Conservation (phyloP, 139 green algal genomes). For the Chlorella vulgaris region DNA sequence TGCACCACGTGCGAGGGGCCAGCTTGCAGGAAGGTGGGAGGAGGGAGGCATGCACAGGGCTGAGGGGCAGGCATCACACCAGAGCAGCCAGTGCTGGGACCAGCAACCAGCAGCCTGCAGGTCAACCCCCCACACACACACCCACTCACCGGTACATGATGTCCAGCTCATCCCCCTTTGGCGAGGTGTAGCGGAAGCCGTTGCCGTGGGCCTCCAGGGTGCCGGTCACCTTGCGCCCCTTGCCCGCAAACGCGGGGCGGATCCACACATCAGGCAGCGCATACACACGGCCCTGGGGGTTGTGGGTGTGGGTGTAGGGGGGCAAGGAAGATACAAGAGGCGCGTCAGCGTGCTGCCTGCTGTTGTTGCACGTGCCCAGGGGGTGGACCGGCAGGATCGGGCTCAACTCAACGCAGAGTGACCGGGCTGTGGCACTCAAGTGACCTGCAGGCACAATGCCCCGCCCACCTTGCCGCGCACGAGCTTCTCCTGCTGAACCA, state of each 20-base stretch:
- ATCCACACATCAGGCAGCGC: constrained; percentile 95
- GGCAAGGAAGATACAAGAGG: neutral
- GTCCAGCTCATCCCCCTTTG: constrained; percentile 89
- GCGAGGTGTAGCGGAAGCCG: constrained; percentile 93
- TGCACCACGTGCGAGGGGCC: too few species aligned
- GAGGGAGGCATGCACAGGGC: too few species aligned
- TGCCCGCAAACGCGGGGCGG: constrained; percentile 83
- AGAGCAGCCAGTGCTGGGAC: too few species aligned
- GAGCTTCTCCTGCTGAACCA: constrained; percentile 96
- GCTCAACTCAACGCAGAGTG: too few species aligned
- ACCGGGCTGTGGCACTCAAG: too few species aligned
- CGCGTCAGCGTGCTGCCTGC: too few species aligned
- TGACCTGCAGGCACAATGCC: too few species aligned
- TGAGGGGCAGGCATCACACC: too few species aligned
- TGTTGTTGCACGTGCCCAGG: too few species aligned
- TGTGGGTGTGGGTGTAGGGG: neutral
- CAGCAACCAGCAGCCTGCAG: too few species aligned
- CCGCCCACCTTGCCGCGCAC: constrained; percentile 68
- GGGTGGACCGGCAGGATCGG: too few species aligned
- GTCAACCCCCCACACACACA: neutral
- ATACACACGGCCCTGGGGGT: constrained; percentile 65
- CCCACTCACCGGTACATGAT: constrained; percentile 81
- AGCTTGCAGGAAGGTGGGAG: too few species aligned
- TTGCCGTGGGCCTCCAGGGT: constrained; percentile 95
- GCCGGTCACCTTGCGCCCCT: constrained; percentile 91